Evolutionary conservation across 1,284 basidiomycete genomes (phyloP).

Genomic region (Pholiota adiposa): DNA sequence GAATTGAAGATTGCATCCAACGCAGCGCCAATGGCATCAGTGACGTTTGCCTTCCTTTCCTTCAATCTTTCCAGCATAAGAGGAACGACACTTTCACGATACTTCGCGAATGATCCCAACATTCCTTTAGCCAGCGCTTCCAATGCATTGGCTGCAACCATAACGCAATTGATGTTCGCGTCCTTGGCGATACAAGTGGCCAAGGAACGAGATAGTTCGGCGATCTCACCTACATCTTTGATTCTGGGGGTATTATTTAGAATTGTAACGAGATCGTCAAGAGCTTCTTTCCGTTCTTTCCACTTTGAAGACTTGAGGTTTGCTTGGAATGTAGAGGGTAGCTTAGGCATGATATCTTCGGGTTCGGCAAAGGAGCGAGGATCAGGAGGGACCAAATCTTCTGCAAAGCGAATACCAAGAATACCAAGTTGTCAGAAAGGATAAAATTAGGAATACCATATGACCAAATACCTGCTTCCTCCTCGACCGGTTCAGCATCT

Average conservation of each 20-base stretch:
- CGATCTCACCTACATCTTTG: conserved; percentile 76
- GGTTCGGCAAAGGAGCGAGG: conserved; percentile 86
- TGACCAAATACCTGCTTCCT: conserved; percentile 31
- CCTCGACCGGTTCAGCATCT: conserved; percentile 35
- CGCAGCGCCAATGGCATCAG: conserved; percentile 87
- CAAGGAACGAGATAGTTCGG: conserved; percentile 76
- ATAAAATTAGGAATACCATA: conserved; percentile 28
- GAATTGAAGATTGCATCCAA: conserved; percentile 85
- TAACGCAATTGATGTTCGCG: conserved; percentile 96
- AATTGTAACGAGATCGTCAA: conserved; percentile 83
- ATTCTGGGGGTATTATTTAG: conserved; percentile 80
- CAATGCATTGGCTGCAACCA: conserved; percentile 85
- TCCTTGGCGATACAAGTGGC: conserved; percentile 87
- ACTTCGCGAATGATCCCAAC: conserved; percentile 74
- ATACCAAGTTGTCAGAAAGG: conserved; percentile 1
- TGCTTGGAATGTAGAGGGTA: conserved; percentile 78
- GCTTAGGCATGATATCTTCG: conserved; percentile 75
- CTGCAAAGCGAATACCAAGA: neutral
- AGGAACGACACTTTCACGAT: conserved; percentile 76
- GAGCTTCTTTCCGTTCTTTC: conserved; percentile 95
- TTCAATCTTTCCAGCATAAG: conserved; percentile 92
- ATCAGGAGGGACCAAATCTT: conserved; percentile 54
- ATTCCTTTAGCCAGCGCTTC: conserved; percentile 89
- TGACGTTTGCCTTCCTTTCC: conserved; percentile 90
- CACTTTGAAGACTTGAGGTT: conserved; percentile 91